Evolutionary conservation across 179 eudicot genomes (phyloP).

Genomic region (Beta macrorhiza): DNA sequence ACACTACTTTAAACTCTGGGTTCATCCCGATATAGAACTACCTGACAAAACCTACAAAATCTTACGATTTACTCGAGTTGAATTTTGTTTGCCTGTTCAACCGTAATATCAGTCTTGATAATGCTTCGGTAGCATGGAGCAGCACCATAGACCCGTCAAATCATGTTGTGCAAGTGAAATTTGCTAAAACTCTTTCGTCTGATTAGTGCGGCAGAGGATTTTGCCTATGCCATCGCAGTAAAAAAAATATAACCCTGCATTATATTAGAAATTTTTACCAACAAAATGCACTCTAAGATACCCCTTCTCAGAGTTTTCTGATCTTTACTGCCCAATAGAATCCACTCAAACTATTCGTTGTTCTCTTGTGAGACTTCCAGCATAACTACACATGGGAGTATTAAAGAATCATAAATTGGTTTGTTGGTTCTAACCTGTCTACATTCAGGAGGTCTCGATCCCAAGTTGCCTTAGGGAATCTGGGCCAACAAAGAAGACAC

Average conservation of each 20-base stretch:
- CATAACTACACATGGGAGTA: not conserved
- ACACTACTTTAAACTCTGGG: not conserved
- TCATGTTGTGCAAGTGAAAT: not conserved
- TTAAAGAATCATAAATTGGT: not conserved
- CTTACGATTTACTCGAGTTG: not conserved
- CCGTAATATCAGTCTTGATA: not conserved
- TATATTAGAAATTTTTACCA: not conserved
- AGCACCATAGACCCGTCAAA: slow-evolving; percentile 15
- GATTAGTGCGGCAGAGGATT: not conserved
- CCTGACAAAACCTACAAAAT: slow-evolving; percentile 17
- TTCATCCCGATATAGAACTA: slow-evolving; percentile 13
- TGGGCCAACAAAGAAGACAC: slow-evolving; percentile 83
- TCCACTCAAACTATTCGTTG: not conserved
- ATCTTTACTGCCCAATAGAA: not conserved
- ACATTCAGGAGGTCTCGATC: slow-evolving; percentile 17
- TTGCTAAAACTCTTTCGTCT: not conserved
- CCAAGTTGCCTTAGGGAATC: slow-evolving; percentile 73
- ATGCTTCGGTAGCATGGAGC: not conserved
- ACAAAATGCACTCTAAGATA: not conserved
- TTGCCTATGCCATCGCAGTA: slow-evolving; percentile 12
- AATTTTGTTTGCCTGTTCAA: not conserved
- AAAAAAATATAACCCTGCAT: not conserved
- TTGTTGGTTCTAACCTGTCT: slow-evolving; percentile 29
- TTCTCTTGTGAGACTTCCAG: not conserved
- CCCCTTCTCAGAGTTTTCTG: not conserved